These are phyloP conservation scores for Zopfochytrium polystomum DNA, from an alignment of 371 early-diverging fungal species.

Conservation along the genomic window DNA sequence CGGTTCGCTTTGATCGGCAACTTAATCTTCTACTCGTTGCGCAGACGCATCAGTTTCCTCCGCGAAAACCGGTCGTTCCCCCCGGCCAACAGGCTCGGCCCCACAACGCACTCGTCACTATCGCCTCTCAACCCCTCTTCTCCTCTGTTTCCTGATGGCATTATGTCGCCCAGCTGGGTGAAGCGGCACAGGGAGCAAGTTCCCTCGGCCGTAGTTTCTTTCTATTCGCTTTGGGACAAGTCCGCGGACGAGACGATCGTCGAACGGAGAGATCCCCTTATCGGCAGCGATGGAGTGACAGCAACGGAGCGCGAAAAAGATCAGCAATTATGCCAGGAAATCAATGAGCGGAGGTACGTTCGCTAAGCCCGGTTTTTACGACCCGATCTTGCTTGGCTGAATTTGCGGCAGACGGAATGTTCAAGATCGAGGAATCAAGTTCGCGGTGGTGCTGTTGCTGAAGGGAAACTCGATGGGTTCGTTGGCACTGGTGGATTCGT, in stretches of 20 bases:
- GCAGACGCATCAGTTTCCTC: background rate
- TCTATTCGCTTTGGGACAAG: constrained; percentile 49
- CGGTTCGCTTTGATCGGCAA: background rate
- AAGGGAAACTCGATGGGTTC: constrained; percentile 53
- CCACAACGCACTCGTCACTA: too few relatives aligned
- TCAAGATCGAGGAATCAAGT: constrained; percentile 68
- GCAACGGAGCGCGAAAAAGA: constrained; percentile 59
- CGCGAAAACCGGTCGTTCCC: constrained; percentile 23
- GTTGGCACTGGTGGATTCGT: background rate
- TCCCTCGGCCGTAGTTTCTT: constrained; percentile 67
- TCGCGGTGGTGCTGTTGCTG: constrained; percentile 66
- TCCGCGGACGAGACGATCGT: constrained; percentile 16
- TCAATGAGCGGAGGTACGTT: constrained; percentile 61
- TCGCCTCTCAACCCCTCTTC: constrained; percentile 70
- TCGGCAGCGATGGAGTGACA: constrained; percentile 10
- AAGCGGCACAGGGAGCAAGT: constrained; percentile 57
- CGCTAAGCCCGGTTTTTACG: background rate
- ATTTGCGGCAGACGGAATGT: constrained; percentile 53
- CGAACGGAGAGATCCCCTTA: constrained; percentile 4
- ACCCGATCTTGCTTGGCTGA: background rate
- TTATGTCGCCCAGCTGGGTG: constrained; percentile 72
- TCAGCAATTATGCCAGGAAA: constrained; percentile 55
- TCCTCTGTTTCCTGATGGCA: constrained; percentile 77
- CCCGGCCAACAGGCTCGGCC: too few relatives aligned
- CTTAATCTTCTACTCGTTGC: constrained; percentile 23